Base-by-base conservation (phyloP, 1,139 yeast species). In the Pichia kudriavzevii region DNA sequence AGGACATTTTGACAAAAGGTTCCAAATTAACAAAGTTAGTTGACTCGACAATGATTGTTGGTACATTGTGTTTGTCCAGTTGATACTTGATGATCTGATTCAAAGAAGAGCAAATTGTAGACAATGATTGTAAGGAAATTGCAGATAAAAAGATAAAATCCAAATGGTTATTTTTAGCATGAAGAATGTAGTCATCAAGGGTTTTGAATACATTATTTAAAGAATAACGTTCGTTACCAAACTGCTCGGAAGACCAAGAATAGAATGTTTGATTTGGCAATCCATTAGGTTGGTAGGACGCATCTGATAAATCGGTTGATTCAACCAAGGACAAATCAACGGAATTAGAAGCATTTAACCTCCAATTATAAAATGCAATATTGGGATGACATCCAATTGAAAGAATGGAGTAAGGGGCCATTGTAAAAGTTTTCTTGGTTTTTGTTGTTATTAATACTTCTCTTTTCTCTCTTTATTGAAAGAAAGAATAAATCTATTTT, bases 1-100 rank as follows among this genome's bases (percentile, higher is more conserved):
- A 39, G 4, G 60, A 49, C 46, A 54, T 50, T 36, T 57, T 59
- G 26, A 79, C 67, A 54, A 79, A 80, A 10, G 84, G 81, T 53
- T 80, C 88, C 41, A 81, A 56, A 51, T 78, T 79, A 35, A 81
- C 71, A 52, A 72, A 80, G 6, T 84, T 84, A 2, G 84, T 73
- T 39, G 79, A 71, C 56, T 81, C 93, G 28, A 80, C 59, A 21
- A 80, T 60, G 10, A 81, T 60, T 26, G 75, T 60, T 17, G 84
- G 65, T 9, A 35, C 30, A 27, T 36, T 31, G 47, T 53, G 50
- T 27, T 42, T 42, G 5, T 40, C 26, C 5, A 49, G 24, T 31
- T 54, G 58, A n/a, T 30, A 18, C 26, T 54, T 54, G 22, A 68
- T 41, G 19, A 64, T 40, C 1, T 61, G 52, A 11, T 58, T 47